Evolutionary conservation across 164 flowering plant species (phyloP).

Genomic region (Santalum album): DNA sequence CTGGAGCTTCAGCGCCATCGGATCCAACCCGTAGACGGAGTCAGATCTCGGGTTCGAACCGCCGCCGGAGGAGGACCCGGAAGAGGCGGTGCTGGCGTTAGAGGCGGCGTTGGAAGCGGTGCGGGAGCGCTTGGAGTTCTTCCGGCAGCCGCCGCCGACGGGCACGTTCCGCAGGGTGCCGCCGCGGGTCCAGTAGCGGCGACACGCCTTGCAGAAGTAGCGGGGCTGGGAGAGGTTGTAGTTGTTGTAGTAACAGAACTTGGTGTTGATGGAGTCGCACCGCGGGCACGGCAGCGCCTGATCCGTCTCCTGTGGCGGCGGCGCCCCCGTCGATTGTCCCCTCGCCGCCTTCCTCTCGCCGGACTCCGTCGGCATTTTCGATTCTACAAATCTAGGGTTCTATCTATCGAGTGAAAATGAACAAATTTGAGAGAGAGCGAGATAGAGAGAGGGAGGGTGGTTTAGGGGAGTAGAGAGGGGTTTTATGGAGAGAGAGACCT

Average conservation of each 20-base stretch:
- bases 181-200: slow-evolving; percentile 66
- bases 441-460: too few relatives aligned
- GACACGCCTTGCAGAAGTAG: slow-evolving; percentile 55
- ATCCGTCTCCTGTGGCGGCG: too few relatives aligned
- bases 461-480: neutral
- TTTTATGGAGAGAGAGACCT: neutral
- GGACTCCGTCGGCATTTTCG: too few relatives aligned
- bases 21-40: too few relatives aligned
- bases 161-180: too few relatives aligned
- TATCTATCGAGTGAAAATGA: too few relatives aligned
- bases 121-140: slow-evolving; percentile 29
- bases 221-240: slow-evolving; percentile 67
- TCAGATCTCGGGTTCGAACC: too few relatives aligned
- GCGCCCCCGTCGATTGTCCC: neutral
- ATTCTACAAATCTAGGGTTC: too few relatives aligned
- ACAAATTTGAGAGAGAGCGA: too few relatives aligned
- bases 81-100: slow-evolving; percentile 2
- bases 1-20: too few relatives aligned
- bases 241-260: slow-evolving; percentile 76
- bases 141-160: slow-evolving; percentile 53
- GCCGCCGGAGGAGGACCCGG: slow-evolving; percentile 5
- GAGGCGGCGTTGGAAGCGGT: neutral
- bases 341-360: slow-evolving; percentile 11
- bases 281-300: slow-evolving; percentile 47
- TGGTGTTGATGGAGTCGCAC: slow-evolving; percentile 53